Evolutionary conservation across 2,329 filamentous ascomycete genomes (phyloP), one percentile per base, ranked within the genome.

Genomic region (Botrytis fabae): DNA sequence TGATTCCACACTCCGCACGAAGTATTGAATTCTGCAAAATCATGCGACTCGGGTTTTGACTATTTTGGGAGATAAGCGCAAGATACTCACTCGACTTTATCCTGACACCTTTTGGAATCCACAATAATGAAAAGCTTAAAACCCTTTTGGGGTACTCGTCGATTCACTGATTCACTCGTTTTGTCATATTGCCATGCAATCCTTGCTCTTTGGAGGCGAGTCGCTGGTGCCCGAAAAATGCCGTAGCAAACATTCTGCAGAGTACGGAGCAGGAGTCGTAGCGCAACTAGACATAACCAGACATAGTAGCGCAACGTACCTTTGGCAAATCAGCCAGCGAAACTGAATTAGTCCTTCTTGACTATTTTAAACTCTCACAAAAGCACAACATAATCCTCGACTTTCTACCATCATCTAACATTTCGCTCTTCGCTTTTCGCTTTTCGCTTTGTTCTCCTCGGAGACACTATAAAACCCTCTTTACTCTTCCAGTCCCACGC

Each of bases 201-300:
- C 46, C 64, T 66, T 54, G 63, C 28, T 57, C 32, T 35, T 16
- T 42, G 35, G 44, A 59, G 38, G 65, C 48, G 63, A 69, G 25
- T 69, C 25, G 65, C 65, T 57, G 65, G 32, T 42, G 35, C n/a
- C 48, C 65, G 65, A 69, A 32, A 22, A 69, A 20, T 57, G 54
- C 64, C 64, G 64, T 68, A 64, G 25, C 42, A 65, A 54, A 54
- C 48, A 54, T n/a, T 54, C 48, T 54, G 12, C 48, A 54, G 48
- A 54, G 4, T n/a, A 54, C 48, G 42, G 8, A 51, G 8, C 9
- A 51, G 18, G 8, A 51, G 42, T 44, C 10, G 42, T 44, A 44
- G 12, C 42, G 40, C 14, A 42, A 38, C 35, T 38, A 38, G 25
- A 25, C 32, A 32, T 32, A 32, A 32, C 32, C 3, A 32, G 32